phyloP scores from a whole-genome alignment of 2,329 filamentous ascomycete genomes.

The Epicoccum sorghinum region DNA sequence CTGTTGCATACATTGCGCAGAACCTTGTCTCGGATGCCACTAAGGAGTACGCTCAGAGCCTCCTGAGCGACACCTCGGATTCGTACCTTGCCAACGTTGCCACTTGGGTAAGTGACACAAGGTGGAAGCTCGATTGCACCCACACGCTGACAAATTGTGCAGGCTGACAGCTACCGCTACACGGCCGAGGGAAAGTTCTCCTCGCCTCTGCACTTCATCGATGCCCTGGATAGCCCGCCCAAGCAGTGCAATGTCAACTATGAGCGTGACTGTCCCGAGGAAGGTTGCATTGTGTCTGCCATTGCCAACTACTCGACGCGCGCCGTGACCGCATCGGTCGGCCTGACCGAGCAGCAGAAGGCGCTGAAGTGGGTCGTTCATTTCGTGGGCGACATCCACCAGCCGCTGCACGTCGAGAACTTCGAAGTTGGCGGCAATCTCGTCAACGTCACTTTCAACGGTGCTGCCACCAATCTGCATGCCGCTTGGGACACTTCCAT shows the following conservation, averaged over 20 bases:
- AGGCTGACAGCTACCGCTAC: constrained; percentile 58
- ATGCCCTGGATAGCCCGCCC: constrained; percentile 57
- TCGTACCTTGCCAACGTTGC: constrained; percentile 59
- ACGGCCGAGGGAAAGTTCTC: constrained; percentile 57
- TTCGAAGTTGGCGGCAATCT: constrained; percentile 52
- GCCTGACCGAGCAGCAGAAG: constrained; percentile 46
- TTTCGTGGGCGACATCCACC: constrained; percentile 74
- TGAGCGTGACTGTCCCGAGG: constrained; percentile 57
- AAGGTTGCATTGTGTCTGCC: constrained; percentile 60
- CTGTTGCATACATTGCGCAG: constrained; percentile 61
- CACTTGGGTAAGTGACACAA: constrained; percentile 51
- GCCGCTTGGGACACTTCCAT: constrained; percentile 54
- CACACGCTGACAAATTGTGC: neutral
- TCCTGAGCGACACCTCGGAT: constrained; percentile 52
- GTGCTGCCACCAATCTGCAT: constrained; percentile 51
- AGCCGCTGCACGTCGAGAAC: constrained; percentile 68
- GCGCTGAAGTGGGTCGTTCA: constrained; percentile 59
- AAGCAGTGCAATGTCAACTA: constrained; percentile 56
- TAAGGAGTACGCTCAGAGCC: constrained; percentile 50
- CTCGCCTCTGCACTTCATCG: constrained; percentile 58
- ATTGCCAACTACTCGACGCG: constrained; percentile 57
- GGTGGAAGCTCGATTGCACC: neutral
- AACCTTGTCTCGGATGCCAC: constrained; percentile 54
- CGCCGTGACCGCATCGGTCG: constrained; percentile 40
- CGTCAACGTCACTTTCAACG: constrained; percentile 53